Conservation (phyloP, 2,329 filamentous ascomycete genomes). For the Penicillium oxalicum region DNA sequence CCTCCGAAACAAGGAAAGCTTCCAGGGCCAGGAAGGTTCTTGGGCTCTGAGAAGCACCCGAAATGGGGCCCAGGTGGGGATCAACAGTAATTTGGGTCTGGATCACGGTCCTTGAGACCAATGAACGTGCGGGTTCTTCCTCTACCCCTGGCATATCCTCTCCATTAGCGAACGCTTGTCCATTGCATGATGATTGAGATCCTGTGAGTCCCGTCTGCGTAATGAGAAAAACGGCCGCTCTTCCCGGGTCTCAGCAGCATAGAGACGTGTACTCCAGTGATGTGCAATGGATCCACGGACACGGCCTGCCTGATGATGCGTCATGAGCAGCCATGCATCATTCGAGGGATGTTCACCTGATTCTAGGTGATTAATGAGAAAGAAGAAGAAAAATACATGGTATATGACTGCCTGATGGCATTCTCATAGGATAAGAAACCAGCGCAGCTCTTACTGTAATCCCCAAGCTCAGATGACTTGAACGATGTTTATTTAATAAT, state of each 20-base stretch:
- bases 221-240: too few species aligned
- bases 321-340: slow-evolving; percentile 4
- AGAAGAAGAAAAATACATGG: neutral
- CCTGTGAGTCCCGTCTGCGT: too few species aligned
- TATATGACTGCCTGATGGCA: neutral
- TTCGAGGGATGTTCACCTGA: neutral
- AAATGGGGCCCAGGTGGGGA: neutral
- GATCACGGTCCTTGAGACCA: slow-evolving; percentile 4
- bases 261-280: slow-evolving; percentile 4
- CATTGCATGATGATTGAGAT: too few species aligned
- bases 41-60: slow-evolving; percentile 4
- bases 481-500: too few species aligned
- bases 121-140: slow-evolving; percentile 1
- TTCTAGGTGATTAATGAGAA: neutral
- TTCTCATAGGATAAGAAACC: too few species aligned
- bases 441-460: too few species aligned
- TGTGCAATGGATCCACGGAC: slow-evolving; percentile 11
- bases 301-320: slow-evolving; percentile 21
- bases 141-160: too few species aligned
- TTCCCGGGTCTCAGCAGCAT: too few species aligned
- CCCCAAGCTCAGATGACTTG: too few species aligned
- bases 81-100: neutral
- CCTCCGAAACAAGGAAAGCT: neutral
- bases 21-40: slow-evolving; percentile 6
- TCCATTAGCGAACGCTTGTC: too few species aligned